A percentile compares a stretch with the other conserved stretches of the same genome.
phyloP scores from a whole-genome alignment of 164 flowering plant genomes.

The Macadamia integrifolia region DNA sequence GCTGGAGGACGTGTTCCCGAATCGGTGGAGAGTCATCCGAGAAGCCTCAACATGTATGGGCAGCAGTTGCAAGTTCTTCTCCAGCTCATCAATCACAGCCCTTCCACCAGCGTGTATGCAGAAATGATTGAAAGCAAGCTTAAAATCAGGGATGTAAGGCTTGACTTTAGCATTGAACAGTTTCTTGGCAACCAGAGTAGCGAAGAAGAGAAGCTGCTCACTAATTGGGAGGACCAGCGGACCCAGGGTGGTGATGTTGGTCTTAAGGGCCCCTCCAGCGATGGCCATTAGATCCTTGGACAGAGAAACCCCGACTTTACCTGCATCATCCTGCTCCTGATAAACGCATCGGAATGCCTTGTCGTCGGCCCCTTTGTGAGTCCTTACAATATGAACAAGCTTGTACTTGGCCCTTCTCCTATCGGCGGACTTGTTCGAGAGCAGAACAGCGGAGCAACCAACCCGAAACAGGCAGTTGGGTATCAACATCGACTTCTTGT shows the following conservation, averaged over 20 bases:
- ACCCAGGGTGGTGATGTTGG: slow-evolving; percentile 35
- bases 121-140: slow-evolving; percentile 4
- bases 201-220: slow-evolving; percentile 27
- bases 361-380: slow-evolving; percentile 49
- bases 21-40: slow-evolving; percentile 11
- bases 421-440: slow-evolving; percentile 41
- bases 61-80: slow-evolving; percentile 3
- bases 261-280: slow-evolving; percentile 37
- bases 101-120: slow-evolving; percentile 10
- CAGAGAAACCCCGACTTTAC: slow-evolving; percentile 33
- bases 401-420: slow-evolving; percentile 31
- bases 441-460: slow-evolving; percentile 47
- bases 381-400: slow-evolving; percentile 41
- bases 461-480: slow-evolving; percentile 7
- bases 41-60: slow-evolving; percentile 6
- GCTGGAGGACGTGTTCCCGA: slow-evolving; percentile 10
- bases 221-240: slow-evolving; percentile 40
- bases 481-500: neutral
- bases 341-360: slow-evolving; percentile 33
- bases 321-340: slow-evolving; percentile 37
- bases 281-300: slow-evolving; percentile 33
- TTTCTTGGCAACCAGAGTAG: neutral
- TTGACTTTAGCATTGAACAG: neutral
- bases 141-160: slow-evolving; percentile 1
- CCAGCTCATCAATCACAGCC: slow-evolving; percentile 8